phyloP scores from a whole-genome alignment of 352 stramenopile genomes.

The Pythium chondricola region DNA sequence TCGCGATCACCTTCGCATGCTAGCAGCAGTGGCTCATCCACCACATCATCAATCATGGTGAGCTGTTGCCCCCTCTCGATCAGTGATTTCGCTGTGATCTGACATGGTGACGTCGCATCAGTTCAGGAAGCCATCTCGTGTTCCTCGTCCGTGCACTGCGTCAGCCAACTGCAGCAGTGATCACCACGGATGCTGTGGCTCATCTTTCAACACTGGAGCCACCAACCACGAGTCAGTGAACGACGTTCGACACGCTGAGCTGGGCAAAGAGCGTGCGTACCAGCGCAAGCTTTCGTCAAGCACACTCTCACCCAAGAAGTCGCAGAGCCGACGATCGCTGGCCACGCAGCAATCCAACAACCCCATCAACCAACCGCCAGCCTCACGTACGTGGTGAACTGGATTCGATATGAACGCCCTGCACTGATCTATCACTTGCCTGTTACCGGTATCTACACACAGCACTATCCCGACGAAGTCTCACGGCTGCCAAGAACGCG shows the following conservation, averaged over 20 bases:
- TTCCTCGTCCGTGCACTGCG: constrained; percentile 13
- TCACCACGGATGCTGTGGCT: no score
- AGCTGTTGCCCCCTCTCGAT: no score
- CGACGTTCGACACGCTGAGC: no score
- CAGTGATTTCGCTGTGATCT: no score
- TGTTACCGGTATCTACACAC: no score
- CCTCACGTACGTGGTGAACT: constrained; percentile 14
- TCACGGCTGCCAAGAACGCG: constrained; percentile 11
- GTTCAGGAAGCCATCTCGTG: constrained; percentile 19
- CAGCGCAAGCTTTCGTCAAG: constrained; percentile 31
- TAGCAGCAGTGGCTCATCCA: no score
- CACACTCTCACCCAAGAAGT: constrained; percentile 21
- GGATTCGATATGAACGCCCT: no score
- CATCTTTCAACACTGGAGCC: no score
- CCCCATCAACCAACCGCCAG: neutral
- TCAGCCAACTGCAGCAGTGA: constrained; percentile 4
- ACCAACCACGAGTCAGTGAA: no score
- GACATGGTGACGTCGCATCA: neutral
- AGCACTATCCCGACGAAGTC: constrained; percentile 17
- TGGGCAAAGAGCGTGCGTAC: constrained; percentile 60
- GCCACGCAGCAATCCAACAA: neutral
- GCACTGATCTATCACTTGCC: no score
- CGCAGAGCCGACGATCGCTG: constrained; percentile 9
- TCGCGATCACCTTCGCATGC: no score
- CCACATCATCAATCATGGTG: no score